Conservation (phyloP, 2,329 filamentous ascomycete species). For the Venturia nashicola region DNA sequence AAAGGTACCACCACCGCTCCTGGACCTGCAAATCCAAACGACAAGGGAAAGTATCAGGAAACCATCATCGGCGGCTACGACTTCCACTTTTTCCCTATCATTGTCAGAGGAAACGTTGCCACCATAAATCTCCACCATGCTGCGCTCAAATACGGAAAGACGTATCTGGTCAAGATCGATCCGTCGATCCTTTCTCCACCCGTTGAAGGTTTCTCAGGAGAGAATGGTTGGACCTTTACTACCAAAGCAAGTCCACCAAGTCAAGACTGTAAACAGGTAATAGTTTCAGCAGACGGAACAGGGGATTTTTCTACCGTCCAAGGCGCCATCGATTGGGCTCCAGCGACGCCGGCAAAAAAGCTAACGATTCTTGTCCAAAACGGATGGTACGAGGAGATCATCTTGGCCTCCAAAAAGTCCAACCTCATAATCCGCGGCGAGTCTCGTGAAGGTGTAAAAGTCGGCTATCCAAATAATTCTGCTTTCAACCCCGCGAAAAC, state of each 20-base stretch:
- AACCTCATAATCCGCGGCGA: slow-evolving; percentile 13
- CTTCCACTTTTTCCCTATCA: slow-evolving; percentile 12
- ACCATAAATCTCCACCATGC: slow-evolving; percentile 10
- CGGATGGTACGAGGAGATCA: slow-evolving; percentile 12
- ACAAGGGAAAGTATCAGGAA: slow-evolving; percentile 9
- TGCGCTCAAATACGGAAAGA: slow-evolving; percentile 8
- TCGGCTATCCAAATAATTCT: slow-evolving; percentile 14
- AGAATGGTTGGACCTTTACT: slow-evolving; percentile 10
- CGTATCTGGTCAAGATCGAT: slow-evolving; percentile 9
- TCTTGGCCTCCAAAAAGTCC: slow-evolving; percentile 12
- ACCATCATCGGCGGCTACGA: slow-evolving; percentile 10
- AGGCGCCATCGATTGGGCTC: slow-evolving; percentile 10
- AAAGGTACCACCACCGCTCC: slow-evolving; percentile 5
- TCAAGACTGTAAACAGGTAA: background rate
- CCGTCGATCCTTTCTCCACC: background rate
- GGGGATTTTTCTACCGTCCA: slow-evolving; percentile 11
- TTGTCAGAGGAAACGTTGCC: slow-evolving; percentile 9
- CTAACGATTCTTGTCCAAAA: slow-evolving; percentile 10
- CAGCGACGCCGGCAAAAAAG: background rate
- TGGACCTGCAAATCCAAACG: slow-evolving; percentile 5
- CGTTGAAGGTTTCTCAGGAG: slow-evolving; percentile 4
- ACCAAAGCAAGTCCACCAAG: slow-evolving; percentile 9
- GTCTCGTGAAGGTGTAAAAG: slow-evolving; percentile 8
- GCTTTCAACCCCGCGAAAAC: slow-evolving; percentile 13
- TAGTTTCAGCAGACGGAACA: slow-evolving; percentile 7